Evolutionary conservation across 306 rosid genomes (phyloP).

Genomic region (Oxytropis ochrocephala): DNA sequence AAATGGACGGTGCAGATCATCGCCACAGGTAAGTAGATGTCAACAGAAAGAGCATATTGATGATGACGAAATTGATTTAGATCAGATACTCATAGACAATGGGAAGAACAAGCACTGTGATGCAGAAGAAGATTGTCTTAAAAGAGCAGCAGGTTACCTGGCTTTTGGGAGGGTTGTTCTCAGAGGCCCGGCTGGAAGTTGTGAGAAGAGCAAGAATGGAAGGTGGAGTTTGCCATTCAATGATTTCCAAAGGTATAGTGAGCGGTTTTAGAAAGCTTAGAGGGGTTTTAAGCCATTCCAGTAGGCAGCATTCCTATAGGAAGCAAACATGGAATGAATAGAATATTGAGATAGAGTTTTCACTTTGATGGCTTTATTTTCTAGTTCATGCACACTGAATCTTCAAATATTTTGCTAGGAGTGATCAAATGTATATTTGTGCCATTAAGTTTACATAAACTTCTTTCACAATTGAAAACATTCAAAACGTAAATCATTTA

Average conservation of each 20-base stretch:
- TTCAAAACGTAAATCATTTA: too few species aligned
- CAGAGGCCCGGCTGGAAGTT: constrained; percentile 28
- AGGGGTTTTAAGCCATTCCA: constrained; percentile 37
- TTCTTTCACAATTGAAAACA: too few species aligned
- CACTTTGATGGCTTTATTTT: constrained; percentile 7
- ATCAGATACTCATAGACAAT: constrained; percentile 40
- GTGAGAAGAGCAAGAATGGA: constrained; percentile 25
- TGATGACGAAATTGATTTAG: constrained; percentile 23
- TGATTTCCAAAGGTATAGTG: constrained; percentile 34
- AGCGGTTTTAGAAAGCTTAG: constrained; percentile 47
- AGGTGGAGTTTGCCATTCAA: constrained; percentile 28
- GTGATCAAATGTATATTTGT: neutral
- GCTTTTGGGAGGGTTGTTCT: constrained; percentile 50
- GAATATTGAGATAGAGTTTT: constrained; percentile 2
- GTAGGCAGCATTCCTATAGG: constrained; percentile 26
- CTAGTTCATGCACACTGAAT: neutral
- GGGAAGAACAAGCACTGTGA: constrained; percentile 29
- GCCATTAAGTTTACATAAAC: too few species aligned
- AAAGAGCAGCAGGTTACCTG: constrained; percentile 25
- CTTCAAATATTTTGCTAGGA: neutral
- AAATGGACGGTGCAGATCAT: constrained; percentile 41
- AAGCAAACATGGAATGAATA: constrained; percentile 20
- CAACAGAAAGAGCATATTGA: constrained; percentile 23
- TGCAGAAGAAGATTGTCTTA: constrained; percentile 13
- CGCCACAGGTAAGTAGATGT: constrained; percentile 14